phyloP scores from a whole-genome alignment of 2,329 filamentous ascomycete genomes.

The Penicillium thymicola region DNA sequence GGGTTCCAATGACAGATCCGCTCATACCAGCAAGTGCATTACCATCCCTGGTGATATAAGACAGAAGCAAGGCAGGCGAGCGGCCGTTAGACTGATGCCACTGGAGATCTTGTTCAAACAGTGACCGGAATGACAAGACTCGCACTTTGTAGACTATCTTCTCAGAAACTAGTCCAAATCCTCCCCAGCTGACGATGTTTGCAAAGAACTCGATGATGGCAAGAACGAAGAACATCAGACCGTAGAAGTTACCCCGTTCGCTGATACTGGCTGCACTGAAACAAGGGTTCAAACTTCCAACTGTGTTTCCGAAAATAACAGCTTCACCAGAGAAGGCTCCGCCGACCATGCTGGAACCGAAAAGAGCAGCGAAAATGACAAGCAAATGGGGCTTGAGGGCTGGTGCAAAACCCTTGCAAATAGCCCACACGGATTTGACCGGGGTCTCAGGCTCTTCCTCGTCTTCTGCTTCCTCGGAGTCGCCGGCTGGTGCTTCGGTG shows the following conservation, averaged over 20 bases:
- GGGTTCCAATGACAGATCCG: constrained; percentile 66
- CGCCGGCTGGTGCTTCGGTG: constrained; percentile 14
- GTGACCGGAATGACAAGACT: constrained; percentile 61
- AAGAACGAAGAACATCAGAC: constrained; percentile 59
- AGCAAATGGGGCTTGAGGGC: constrained; percentile 41
- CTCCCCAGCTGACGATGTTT: constrained; percentile 59
- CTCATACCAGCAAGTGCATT: constrained; percentile 65
- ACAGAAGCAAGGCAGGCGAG: constrained; percentile 60
- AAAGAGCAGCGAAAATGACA: constrained; percentile 48
- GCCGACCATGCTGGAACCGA: constrained; percentile 54
- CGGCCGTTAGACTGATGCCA: constrained; percentile 68
- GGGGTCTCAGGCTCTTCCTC: constrained; percentile 28
- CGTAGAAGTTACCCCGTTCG: constrained; percentile 52
- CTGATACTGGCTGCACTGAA: constrained; percentile 49
- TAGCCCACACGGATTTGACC: constrained; percentile 27
- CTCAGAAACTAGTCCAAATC: constrained; percentile 60
- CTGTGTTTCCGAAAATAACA: constrained; percentile 59
- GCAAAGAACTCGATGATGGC: constrained; percentile 59
- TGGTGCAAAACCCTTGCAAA: constrained; percentile 28
- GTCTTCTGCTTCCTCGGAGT: constrained; percentile 21
- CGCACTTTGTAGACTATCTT: constrained; percentile 62
- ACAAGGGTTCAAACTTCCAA: constrained; percentile 57
- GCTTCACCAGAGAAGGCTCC: constrained; percentile 57
- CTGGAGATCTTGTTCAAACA: constrained; percentile 64
- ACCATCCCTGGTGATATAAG: constrained; percentile 67